Evolutionary conservation across 768 basidiomycete genomes (phyloP).

Genomic region (Xerocomus spinulosus): DNA sequence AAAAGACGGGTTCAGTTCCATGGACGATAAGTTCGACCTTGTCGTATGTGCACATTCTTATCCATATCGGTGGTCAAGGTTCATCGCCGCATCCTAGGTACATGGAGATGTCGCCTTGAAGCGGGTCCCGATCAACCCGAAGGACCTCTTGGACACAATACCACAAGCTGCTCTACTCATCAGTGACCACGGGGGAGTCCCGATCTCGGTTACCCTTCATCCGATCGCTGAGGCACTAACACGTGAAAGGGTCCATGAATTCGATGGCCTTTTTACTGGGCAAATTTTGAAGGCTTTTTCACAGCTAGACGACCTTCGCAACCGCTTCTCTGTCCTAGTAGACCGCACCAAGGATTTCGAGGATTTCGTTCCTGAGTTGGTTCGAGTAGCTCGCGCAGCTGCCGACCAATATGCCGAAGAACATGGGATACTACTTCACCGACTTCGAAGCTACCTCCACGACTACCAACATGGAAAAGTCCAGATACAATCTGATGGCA

Average conservation of each 20-base stretch:
- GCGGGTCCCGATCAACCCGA: background rate
- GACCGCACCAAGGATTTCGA: background rate
- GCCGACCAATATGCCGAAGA: background rate
- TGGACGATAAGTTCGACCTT: background rate
- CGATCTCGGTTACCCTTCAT: background rate
- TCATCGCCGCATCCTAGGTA: background rate
- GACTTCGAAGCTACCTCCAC: background rate
- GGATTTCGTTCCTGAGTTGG: background rate
- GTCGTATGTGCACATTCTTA: background rate
- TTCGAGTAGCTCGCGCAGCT: background rate
- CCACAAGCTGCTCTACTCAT: background rate
- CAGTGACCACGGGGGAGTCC: background rate
- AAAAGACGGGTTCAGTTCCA: background rate
- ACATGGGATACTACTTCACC: background rate
- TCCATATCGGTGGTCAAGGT: background rate
- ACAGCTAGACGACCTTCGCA: background rate
- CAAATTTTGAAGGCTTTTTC: background rate
- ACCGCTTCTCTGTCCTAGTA: background rate
- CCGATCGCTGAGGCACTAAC: background rate
- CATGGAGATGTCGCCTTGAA: background rate
- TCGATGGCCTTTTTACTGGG: background rate
- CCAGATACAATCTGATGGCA: background rate
- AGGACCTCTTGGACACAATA: background rate
- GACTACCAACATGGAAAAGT: background rate
- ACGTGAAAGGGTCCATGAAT: background rate